Conservation (phyloP, 2,329 filamentous ascomycete genomes). For the Sphaerulina populicola region DNA sequence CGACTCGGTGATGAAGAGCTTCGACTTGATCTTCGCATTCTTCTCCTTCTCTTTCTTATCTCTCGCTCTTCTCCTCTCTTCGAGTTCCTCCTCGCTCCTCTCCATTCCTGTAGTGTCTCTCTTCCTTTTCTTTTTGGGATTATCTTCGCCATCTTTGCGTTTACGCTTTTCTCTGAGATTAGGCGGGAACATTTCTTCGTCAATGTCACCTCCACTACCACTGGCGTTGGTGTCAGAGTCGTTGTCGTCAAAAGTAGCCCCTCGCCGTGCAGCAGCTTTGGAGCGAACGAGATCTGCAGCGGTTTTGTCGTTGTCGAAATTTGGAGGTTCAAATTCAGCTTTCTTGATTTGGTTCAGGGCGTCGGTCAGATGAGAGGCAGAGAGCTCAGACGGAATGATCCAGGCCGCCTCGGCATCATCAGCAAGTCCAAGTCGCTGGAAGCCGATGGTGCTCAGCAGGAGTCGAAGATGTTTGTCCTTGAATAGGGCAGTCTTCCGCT, state of each 20-base stretch:
- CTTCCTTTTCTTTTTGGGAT: slow-evolving; percentile 51
- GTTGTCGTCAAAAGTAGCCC: slow-evolving; percentile 52
- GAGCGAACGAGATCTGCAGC: slow-evolving; percentile 73
- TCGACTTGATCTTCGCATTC: slow-evolving; percentile 71
- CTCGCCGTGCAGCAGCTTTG: slow-evolving; percentile 47
- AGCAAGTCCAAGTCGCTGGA: slow-evolving; percentile 56
- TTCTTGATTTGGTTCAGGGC: slow-evolving; percentile 65
- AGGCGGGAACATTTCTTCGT: slow-evolving; percentile 27
- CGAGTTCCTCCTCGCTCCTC: slow-evolving; percentile 52
- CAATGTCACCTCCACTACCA: slow-evolving; percentile 19
- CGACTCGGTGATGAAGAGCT: slow-evolving; percentile 68
- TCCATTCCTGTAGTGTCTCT: slow-evolving; percentile 42
- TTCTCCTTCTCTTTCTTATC: slow-evolving; percentile 67
- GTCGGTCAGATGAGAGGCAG: slow-evolving; percentile 58
- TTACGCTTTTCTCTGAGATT: slow-evolving; percentile 27
- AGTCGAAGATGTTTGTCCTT: slow-evolving; percentile 82
- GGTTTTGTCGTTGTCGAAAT: slow-evolving; percentile 64
- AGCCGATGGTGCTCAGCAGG: slow-evolving; percentile 67
- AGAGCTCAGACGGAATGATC: slow-evolving; percentile 62
- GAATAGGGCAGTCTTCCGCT: slow-evolving; percentile 66
- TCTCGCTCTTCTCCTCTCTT: slow-evolving; percentile 53
- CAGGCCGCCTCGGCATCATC: slow-evolving; percentile 70
- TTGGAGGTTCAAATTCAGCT: slow-evolving; percentile 68
- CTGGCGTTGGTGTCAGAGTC: slow-evolving; percentile 43
- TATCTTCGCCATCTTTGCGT: slow-evolving; percentile 20